These are phyloP conservation scores for Neofusicoccum ribis DNA, from an alignment of 2,329 filamentous ascomycete genomes.

Conservation along the genomic window DNA sequence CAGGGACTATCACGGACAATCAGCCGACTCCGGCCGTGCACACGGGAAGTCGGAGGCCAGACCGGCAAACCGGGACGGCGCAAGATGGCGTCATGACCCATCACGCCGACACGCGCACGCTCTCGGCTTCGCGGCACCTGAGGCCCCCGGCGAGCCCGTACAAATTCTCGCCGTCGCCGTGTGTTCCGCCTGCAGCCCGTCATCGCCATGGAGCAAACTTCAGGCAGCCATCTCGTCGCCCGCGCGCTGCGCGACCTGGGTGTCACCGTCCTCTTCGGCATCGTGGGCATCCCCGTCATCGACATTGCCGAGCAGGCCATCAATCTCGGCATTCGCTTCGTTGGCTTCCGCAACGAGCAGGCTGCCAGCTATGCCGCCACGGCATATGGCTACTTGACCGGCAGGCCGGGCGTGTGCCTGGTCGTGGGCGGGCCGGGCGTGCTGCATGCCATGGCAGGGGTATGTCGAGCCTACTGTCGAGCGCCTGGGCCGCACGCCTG, in stretches of 20 bases:
- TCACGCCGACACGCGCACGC: too few relatives aligned
- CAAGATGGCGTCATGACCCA: too few relatives aligned
- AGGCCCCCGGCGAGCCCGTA: neutral
- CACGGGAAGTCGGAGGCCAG: neutral
- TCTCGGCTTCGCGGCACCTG: neutral
- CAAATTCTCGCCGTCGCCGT: neutral
- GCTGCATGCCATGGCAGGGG: conserved; percentile 58
- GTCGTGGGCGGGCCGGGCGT: conserved; percentile 62
- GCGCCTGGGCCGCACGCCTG: too few relatives aligned
- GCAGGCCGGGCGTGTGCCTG: conserved; percentile 57
- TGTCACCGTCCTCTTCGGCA: conserved; percentile 54
- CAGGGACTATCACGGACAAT: too few relatives aligned
- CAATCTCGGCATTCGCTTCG: conserved; percentile 58
- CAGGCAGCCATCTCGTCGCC: conserved; percentile 38
- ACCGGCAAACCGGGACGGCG: neutral
- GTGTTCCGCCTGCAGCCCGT: neutral
- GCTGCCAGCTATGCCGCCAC: conserved; percentile 59
- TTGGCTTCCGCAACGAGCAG: conserved; percentile 61
- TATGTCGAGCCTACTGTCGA: conserved; percentile 31
- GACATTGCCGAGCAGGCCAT: conserved; percentile 60
- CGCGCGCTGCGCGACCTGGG: conserved; percentile 50
- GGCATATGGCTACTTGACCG: conserved; percentile 60
- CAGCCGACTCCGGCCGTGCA: neutral
- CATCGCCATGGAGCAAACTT: neutral
- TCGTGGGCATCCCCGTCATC: conserved; percentile 57